Conservation (phyloP, 2,329 filamentous ascomycete genomes). For the Elsinoe perseae region DNA sequence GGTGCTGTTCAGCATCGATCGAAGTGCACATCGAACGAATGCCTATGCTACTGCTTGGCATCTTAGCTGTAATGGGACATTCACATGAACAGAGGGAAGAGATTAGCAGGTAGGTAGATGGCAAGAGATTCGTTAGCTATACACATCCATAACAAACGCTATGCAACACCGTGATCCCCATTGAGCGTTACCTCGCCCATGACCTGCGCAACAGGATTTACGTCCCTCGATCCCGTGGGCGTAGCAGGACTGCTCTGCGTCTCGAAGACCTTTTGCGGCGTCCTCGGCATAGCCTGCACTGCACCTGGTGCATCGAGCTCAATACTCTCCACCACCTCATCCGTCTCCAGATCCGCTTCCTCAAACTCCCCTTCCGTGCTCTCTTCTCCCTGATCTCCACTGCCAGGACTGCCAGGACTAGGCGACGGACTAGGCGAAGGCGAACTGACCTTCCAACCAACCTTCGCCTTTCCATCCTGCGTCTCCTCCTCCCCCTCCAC, state of each 20-base stretch:
- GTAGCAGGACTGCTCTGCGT: conserved; percentile 40
- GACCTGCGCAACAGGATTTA: conserved; percentile 3
- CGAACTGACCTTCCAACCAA: conserved; percentile 5
- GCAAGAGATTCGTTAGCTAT: not conserved
- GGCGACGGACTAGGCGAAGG: conserved; percentile 12
- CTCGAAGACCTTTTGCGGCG: conserved; percentile 22
- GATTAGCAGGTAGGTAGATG: not conserved
- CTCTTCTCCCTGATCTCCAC: conserved; percentile 17
- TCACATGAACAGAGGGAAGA: not conserved
- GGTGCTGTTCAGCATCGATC: not conserved
- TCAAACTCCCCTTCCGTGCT: conserved; percentile 12
- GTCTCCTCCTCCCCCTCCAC: conserved; percentile 14
- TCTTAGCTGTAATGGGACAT: no score
- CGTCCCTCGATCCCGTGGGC: conserved; percentile 35
- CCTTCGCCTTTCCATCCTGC: conserved; percentile 11
- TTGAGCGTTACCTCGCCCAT: not conserved
- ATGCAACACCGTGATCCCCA: not conserved
- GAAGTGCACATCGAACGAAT: not conserved
- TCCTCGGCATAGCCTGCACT: not conserved
- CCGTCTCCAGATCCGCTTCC: conserved; percentile 4
- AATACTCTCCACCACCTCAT: conserved; percentile 24
- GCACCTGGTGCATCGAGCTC: not conserved
- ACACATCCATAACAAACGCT: not conserved
- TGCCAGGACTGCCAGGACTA: not conserved
- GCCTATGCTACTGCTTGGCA: no score